A percentile compares a stretch with the other conserved stretches of the same genome.
Evolutionary conservation across 139 green algal species (phyloP).

Genomic region (Pedinophyceae sp.): DNA sequence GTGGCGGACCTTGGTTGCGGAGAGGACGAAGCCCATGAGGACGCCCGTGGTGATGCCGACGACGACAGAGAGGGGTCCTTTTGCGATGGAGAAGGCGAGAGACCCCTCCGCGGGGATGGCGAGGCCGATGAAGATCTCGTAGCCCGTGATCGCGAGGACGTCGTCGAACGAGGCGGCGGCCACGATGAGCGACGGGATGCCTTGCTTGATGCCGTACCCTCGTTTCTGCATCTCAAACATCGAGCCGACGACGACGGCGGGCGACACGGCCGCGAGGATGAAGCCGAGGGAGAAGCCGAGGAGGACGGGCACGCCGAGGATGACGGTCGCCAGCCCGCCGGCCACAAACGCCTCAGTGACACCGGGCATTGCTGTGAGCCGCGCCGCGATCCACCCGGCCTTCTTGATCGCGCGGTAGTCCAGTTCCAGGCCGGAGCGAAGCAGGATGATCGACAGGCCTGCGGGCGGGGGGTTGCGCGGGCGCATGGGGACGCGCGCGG

Average conservation of each 20-base stretch:
- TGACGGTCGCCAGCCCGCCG: conserved; percentile 1
- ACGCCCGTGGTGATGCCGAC: no score
- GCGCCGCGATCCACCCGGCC: conserved; percentile 5
- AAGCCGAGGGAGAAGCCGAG: conserved; percentile 55
- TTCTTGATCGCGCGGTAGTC: conserved; percentile 12
- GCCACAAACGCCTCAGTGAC: conserved; percentile 9
- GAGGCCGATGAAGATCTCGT: conserved; percentile 56
- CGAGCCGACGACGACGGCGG: conserved; percentile 60
- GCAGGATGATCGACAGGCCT: conserved; percentile 63
- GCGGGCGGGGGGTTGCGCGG: no score
- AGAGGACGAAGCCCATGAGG: no score
- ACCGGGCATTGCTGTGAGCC: conserved; percentile 12
- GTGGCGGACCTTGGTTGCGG: no score
- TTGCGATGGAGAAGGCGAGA: no score
- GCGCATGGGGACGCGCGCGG: no score
- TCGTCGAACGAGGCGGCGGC: conserved; percentile 73
- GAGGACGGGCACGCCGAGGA: conserved; percentile 30
- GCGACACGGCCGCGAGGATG: conserved; percentile 63
- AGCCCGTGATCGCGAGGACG: conserved; percentile 66
- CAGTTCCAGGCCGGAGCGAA: conserved; percentile 48
- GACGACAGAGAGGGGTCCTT: no score
- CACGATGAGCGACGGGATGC: conserved; percentile 63
- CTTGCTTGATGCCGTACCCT: conserved; percentile 29
- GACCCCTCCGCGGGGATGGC: conserved; percentile 19
- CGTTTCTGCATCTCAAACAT: conserved; percentile 71